Evolutionary conservation across 768 basidiomycete species (phyloP), one percentile per base, ranked within the genome.

Genomic region (Tricholomella constricta): DNA sequence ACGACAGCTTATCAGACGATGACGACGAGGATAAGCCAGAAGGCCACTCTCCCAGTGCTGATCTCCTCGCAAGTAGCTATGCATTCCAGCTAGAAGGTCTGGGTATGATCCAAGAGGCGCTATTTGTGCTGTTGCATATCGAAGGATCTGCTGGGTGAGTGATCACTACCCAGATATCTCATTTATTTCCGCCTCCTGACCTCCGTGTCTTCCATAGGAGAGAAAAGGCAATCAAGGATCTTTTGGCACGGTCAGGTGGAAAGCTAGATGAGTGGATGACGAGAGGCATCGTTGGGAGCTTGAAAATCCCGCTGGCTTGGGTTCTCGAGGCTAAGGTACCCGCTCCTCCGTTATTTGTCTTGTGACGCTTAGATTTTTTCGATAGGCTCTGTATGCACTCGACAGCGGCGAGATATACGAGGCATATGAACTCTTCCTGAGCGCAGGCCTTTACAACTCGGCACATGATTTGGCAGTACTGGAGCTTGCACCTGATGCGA

Each of bases 71-170:
- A 7, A 87, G 83, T 56, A 83, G 81, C 49, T 99, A 96, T 65
- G 95, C 95, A 0, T 77, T 83, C 44, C 91, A 97, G 67, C 72
- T 99, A 56, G 96, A 98, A 71, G 78, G 78, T 46, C 71, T 82
- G 51, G 93, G 87, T 15, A 77, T 88, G 78, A 80, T 95, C 61
- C 86, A 91, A 62, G 90, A 93, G 69, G 89, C 94, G 4, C 79
- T 82, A 2, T 98, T 98, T 64, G 91, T 98, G 4, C 72, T 97
- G 52, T 73, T 98, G 49, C 94, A 98, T 67, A 72, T 98, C 9
- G 91, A 96, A 65, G 84, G 86, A 19, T 79, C 85, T 15, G 75
- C 78, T 20, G 88, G 91, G 95, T 95, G 61, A 54, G 88, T 69
- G 19, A 25, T 6, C 1, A 17, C 45, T 11, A 17, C 60, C 83